Evolutionary conservation across 139 green algal genomes (phyloP).

Genomic region (Marvania coccoides): DNA sequence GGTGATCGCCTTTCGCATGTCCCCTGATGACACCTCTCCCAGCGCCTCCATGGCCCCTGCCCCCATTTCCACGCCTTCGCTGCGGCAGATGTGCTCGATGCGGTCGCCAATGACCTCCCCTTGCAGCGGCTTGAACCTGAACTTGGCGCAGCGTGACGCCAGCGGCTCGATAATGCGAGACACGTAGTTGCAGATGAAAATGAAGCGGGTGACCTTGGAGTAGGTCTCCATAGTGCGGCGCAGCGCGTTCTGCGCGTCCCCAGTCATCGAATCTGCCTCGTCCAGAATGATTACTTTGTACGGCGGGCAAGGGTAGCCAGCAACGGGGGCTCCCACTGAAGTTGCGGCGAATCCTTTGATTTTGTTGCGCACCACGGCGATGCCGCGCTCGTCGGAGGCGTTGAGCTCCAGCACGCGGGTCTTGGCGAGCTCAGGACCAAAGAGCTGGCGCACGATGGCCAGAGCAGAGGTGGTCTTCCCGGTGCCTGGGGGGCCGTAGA

Average conservation of each 20-base stretch:
- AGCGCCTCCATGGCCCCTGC: constrained; percentile 51
- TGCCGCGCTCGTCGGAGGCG: constrained; percentile 92
- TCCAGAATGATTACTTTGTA: constrained; percentile 98
- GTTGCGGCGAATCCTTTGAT: constrained; percentile 87
- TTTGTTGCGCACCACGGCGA: constrained; percentile 84
- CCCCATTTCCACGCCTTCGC: constrained; percentile 63
- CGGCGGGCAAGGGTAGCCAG: constrained; percentile 83
- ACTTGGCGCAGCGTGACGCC: constrained; percentile 83
- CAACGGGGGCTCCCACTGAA: constrained; percentile 57
- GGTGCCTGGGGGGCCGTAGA: constrained; percentile 98
- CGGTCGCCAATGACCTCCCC: constrained; percentile 46
- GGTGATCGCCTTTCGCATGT: constrained; percentile 88
- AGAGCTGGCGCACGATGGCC: constrained; percentile 88
- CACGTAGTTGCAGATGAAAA: constrained; percentile 99
- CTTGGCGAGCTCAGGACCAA: constrained; percentile 56
- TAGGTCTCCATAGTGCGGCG: constrained; percentile 94
- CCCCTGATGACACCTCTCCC: constrained; percentile 56
- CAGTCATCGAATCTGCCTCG: constrained; percentile 95
- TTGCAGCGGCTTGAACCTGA: constrained; percentile 74
- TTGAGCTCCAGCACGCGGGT: constrained; percentile 97
- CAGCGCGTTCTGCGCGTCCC: constrained; percentile 92
- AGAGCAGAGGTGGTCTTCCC: constrained; percentile 90
- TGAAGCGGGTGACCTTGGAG: constrained; percentile 90
- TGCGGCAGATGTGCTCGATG: constrained; percentile 66
- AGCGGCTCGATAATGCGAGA: constrained; percentile 97